Base-by-base conservation (phyloP, 78 protist genomes). In the Dictyostelium capitatum region DNA sequence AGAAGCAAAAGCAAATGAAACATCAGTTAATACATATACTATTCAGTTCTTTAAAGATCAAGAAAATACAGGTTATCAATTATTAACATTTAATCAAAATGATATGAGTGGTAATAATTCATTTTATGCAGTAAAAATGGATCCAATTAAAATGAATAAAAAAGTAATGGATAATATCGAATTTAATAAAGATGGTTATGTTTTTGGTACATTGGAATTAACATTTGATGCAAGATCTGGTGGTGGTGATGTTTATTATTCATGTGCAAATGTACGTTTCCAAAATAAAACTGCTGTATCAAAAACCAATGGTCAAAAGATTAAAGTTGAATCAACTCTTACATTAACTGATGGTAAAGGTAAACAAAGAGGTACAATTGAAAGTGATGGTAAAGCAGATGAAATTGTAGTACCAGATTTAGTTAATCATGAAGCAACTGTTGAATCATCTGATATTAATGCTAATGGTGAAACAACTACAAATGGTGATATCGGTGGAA, bases 211-310 rank as follows among this genome's bases (percentile, higher is more conserved):
- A 4, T 46, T 77, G 15, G 78, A 74, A 65, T 59, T 87, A 54
- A 77, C 93, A 6, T 87, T 87, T 65, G 93, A 87, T 87, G 70
- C 93, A 75, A 64, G 93, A 59, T 23, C 32, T n/a, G 93, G 93
- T 87, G 69, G 75, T 62, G 75, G 75, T 46, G 57, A 43, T n/a
- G 25, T 56, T 23, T 87, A 64, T 59, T 87, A 87, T 53, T 77
- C 84, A 50, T 87, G 93, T 50, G 74, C 93, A 30, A 70, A 78
- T 62, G 93, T 87, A 32, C 51, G 57, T 30, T 70, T 87, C 37
- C 79, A 59, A 62, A 77, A 77, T 19, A 77, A 48, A 50, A 53
- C 47, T 12, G 20, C 32, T 11, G 15, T 37, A 4, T 10, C 41
- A 15, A 50, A 25, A n/a, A 10, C 37, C 20, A 50, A 23, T 7